Conservation (phyloP, 805 yeast genomes). For the Starmerella geochares region DNA sequence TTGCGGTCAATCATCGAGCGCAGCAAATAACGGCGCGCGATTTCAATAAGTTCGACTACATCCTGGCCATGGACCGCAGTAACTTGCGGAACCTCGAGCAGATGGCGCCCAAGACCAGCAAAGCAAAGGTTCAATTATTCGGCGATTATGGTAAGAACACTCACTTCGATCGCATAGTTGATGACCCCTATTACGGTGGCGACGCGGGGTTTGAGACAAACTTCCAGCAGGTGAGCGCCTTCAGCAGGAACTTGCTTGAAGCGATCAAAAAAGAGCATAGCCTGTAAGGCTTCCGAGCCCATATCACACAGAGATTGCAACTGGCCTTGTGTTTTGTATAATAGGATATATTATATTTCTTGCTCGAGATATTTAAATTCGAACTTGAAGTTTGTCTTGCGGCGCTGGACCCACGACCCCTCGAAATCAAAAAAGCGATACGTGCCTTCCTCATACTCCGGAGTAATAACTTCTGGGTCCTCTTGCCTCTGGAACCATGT, state of each 20-base stretch:
- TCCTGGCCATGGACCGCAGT: conserved; percentile 47
- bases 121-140: conserved; percentile 50
- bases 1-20: conserved; percentile 64
- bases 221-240: conserved; percentile 63
- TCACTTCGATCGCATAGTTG: conserved; percentile 48
- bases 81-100: conserved; percentile 31
- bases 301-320: not conserved
- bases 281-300: not conserved
- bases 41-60: conserved; percentile 44
- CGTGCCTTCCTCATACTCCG: conserved; percentile 39
- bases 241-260: conserved; percentile 58
- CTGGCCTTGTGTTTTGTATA: not conserved
- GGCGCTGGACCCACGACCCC: conserved; percentile 53
- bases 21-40: conserved; percentile 72
- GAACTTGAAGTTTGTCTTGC: conserved; percentile 49
- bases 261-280: conserved; percentile 15
- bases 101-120: conserved; percentile 43
- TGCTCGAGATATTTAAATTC: conserved; percentile 38
- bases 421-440: conserved; percentile 84
- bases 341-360: conserved; percentile 27
- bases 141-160: conserved; percentile 66
- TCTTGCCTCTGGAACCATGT: conserved; percentile 75
- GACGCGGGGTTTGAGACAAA: conserved; percentile 69
- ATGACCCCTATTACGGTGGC: conserved; percentile 92
- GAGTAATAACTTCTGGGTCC: conserved; percentile 37